Evolutionary conservation across 164 flowering plant genomes (phyloP).

Genomic region (Pachysandra terminalis): DNA sequence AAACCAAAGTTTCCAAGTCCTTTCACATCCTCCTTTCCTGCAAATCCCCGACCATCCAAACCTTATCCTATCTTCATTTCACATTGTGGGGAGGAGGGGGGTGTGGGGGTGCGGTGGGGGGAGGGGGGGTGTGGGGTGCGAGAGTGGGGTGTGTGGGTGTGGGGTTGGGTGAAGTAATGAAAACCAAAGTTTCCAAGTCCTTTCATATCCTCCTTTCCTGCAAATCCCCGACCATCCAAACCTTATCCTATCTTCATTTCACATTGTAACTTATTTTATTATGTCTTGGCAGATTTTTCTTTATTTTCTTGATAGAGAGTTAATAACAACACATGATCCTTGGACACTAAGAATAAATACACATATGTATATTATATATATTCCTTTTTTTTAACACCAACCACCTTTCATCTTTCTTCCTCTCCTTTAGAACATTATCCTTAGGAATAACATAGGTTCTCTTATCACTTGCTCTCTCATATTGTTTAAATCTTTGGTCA

Average conservation of each 20-base stretch:
- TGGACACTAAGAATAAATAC: slow-evolving; percentile 1
- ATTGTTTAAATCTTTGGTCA: too few species aligned
- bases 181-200: not conserved
- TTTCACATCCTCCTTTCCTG: not conserved
- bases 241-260: slow-evolving; percentile 6
- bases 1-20: not conserved
- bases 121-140: too few species aligned
- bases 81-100: too few species aligned
- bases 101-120: too few species aligned
- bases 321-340: too few species aligned
- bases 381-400: not conserved
- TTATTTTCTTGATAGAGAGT: slow-evolving; percentile 11
- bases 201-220: not conserved
- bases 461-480: too few species aligned
- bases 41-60: not conserved
- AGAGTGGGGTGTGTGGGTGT: too few species aligned
- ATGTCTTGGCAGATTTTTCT: not conserved
- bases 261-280: not conserved
- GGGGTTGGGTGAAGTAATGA: too few species aligned
- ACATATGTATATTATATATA: not conserved
- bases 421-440: not conserved
- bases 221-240: not conserved
- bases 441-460: too few species aligned
- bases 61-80: slow-evolving; percentile 11
- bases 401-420: not conserved